These are phyloP conservation scores for Choiromyces venosus DNA, from an alignment of 495 filamentous ascomycete genomes.

Conservation along the genomic window DNA sequence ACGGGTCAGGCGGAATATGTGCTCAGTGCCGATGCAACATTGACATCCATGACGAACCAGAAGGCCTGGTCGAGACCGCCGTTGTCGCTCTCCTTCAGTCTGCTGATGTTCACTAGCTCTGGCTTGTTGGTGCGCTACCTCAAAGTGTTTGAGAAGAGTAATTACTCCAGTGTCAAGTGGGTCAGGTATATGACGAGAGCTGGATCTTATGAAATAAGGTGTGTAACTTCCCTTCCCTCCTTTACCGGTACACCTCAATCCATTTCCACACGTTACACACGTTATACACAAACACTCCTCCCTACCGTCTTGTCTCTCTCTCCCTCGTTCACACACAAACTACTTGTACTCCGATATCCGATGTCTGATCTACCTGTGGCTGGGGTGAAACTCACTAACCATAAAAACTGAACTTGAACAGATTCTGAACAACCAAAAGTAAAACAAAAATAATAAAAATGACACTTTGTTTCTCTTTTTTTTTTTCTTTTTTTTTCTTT, in stretches of 20 bases:
- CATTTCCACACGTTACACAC: not conserved
- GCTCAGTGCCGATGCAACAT: conserved; percentile 82
- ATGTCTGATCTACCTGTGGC: not conserved
- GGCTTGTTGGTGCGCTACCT: conserved; percentile 90
- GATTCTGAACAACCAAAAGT: not conserved
- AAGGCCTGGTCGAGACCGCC: conserved; percentile 96
- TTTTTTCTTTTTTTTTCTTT: not conserved
- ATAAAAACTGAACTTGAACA: not conserved
- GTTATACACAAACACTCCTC: not conserved
- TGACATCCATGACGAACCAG: conserved; percentile 97
- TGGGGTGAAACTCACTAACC: not conserved
- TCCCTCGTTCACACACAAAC: too few relatives aligned
- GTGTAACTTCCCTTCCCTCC: not conserved
- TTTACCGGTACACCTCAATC: not conserved
- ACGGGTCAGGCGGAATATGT: conserved; percentile 94
- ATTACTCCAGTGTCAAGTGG: conserved; percentile 98
- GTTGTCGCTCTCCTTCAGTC: conserved; percentile 79
- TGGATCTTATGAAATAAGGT: conserved; percentile 74
- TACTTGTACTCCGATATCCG: not conserved
- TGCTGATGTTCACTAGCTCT: conserved; percentile 96
- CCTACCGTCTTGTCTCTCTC: not conserved
- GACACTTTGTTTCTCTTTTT: not conserved
- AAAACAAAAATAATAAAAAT: not conserved
- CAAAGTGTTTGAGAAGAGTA: conserved; percentile 99
- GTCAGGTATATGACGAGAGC: conserved; percentile 98